A percentile compares a stretch with the other conserved stretches of the same genome.
phyloP scores from a whole-genome alignment of 148 eudicot species.

The Rhododendron molle region DNA sequence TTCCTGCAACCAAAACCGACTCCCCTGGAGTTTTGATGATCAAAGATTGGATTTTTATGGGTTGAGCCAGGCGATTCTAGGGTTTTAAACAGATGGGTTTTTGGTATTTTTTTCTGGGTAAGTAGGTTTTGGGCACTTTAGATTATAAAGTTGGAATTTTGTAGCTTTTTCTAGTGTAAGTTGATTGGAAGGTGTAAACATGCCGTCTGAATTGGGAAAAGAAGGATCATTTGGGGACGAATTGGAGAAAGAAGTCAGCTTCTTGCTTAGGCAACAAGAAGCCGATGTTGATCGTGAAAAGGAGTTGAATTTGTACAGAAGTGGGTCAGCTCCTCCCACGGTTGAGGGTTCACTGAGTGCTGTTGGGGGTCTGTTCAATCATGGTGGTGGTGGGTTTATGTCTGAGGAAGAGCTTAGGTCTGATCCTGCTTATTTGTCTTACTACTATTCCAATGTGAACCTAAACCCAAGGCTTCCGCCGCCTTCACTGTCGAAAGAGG shows the following conservation, averaged over 20 bases:
- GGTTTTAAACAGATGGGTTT: constrained; percentile 8
- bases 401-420: constrained; percentile 96
- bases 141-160: constrained; percentile 22
- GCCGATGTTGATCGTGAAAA: constrained; percentile 66
- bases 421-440: constrained; percentile 81
- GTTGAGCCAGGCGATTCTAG: constrained; percentile 5
- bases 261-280: constrained; percentile 64
- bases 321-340: constrained; percentile 99
- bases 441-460: constrained; percentile 84
- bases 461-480: constrained; percentile 95
- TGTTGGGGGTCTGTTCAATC: constrained; percentile 60
- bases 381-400: constrained; percentile 23
- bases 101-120: constrained; percentile 8
- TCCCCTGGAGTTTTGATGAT: constrained; percentile 11
- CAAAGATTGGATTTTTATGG: constrained; percentile 24
- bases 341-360: constrained; percentile 93
- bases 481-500: constrained; percentile 80
- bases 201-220: constrained; percentile 49
- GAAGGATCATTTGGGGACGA: constrained; percentile 85
- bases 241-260: constrained; percentile 74
- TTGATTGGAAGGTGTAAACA: constrained; percentile 20
- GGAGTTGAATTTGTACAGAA: constrained; percentile 75
- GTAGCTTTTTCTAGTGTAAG: constrained; percentile 13
- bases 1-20: background rate
- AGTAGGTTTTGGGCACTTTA: constrained; percentile 6